Evolutionary conservation across 495 filamentous ascomycete species (phyloP).

Genomic region (Bathelium albidoporum): DNA sequence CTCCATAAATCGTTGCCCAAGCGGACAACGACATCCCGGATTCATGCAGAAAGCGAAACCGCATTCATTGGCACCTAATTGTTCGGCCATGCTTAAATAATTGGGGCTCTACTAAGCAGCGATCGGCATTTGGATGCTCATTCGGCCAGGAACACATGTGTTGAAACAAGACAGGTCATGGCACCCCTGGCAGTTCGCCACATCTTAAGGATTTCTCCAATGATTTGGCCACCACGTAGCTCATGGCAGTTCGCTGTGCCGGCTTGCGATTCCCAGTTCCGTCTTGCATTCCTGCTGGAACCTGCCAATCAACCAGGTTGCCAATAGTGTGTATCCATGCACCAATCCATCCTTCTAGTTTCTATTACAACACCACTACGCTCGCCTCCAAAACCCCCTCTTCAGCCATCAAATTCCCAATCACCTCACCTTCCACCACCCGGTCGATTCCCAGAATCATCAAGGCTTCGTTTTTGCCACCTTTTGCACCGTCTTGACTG

Average conservation of each 20-base stretch:
- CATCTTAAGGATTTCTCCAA: background rate
- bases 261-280: background rate
- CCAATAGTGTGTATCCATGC: background rate
- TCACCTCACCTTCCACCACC: slow-evolving; percentile 43
- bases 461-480: slow-evolving; percentile 46
- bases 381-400: slow-evolving; percentile 56
- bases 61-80: background rate
- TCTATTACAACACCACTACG: slow-evolving; percentile 35
- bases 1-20: background rate
- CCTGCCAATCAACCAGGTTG: no score
- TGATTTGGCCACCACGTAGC: background rate
- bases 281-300: background rate
- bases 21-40: background rate
- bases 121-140: background rate
- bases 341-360: background rate
- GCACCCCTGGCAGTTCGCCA: background rate
- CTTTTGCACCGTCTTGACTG: slow-evolving; percentile 18
- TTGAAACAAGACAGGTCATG: background rate
- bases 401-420: slow-evolving; percentile 41
- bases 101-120: background rate
- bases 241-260: background rate
- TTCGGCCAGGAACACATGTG: background rate
- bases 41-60: background rate
- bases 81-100: background rate
- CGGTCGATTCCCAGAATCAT: slow-evolving; percentile 63